Evolutionary conservation across 2,329 filamentous ascomycete genomes (phyloP), one percentile per base, ranked within the genome.

Genomic region (Ceratocystis huliohia): DNA sequence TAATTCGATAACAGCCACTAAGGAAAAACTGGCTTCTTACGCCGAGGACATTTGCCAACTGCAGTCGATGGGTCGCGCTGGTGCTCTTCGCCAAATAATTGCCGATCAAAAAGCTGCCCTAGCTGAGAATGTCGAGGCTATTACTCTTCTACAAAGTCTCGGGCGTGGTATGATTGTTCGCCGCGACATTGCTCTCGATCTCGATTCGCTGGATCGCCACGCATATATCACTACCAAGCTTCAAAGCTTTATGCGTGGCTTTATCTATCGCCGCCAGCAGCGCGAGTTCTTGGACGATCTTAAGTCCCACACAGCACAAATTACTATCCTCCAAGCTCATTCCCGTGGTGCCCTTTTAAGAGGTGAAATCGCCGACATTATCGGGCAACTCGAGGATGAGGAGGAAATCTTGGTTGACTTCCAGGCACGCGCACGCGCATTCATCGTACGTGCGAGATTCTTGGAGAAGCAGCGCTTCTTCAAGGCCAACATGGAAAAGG

Each of bases 401-500:
- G 92, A 97, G 72, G 87, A 88, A n/a, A 79, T 80, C 0, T 82
- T 96, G 68, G 78, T 84, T 7, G 88, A 86, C 37, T 76, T 96
- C 28, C 92, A 97, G 74, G 81, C 91, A 4, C 81, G 84, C 5
- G 84, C 88, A 6, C 85, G 87, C 71, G 93, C 85, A 2, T 86
- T 84, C 71, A 75, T 95, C 2, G 83, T 97, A 41, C 84, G 93
- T 44, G 81, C 79, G 15, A 81, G 81, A 20, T 97, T 96, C 71
- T 84, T 83, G 64, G 90, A 95, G 75, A 96, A 96, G 81, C 86
- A 88, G 73, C 86, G 85, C 25, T 93, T 88, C 77, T 99, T 92
- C 79, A 87, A 88, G 71, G 88, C 96, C 76, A 99, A 99, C 73
- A 99, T 99, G 94, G 86, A 96, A 72, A 97, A 95, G 76, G 94